Percentiles rank a stretch among this genome's conserved stretches.
These are phyloP conservation scores for Fusarium floridanum DNA, from an alignment of 2,329 filamentous ascomycete species.

Conservation along the genomic window DNA sequence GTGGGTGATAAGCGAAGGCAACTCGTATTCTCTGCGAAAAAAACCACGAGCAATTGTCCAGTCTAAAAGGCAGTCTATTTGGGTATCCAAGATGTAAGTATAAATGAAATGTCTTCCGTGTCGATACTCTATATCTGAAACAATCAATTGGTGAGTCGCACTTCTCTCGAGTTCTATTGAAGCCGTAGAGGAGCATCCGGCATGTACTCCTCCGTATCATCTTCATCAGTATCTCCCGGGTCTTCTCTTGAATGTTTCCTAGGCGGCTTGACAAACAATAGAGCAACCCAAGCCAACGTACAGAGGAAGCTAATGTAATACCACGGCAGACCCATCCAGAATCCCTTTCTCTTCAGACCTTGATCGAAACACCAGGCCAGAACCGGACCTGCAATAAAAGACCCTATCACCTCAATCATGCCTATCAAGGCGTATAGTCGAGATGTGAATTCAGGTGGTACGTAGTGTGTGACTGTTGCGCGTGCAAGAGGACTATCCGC, in stretches of 20 bases:
- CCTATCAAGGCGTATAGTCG: conserved; percentile 57
- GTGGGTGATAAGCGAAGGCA: conserved; percentile 19
- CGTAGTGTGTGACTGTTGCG: conserved; percentile 57
- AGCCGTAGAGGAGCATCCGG: conserved; percentile 43
- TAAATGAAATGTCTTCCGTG: neutral
- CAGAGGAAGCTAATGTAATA: conserved; percentile 54
- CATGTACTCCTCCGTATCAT: conserved; percentile 39
- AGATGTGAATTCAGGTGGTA: conserved; percentile 54
- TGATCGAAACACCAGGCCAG: conserved; percentile 55
- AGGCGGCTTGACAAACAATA: conserved; percentile 52
- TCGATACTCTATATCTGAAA: neutral
- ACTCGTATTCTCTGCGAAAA: neutral
- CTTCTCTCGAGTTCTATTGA: conserved; percentile 20
- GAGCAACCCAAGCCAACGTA: conserved; percentile 44
- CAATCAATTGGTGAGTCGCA: neutral
- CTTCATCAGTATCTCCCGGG: conserved; percentile 24
- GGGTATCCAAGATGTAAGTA: conserved; percentile 18
- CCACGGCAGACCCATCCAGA: conserved; percentile 56
- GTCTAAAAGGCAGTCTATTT: conserved; percentile 12
- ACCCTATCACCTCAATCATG: conserved; percentile 55
- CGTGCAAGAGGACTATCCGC: conserved; percentile 55
- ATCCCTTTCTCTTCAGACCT: conserved; percentile 52
- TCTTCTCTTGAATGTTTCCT: conserved; percentile 37
- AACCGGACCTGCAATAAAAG: conserved; percentile 56
- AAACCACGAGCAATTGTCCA: neutral